phyloP scores from a whole-genome alignment of 163 green algal genomes.

The Scenedesmus sp. region DNA sequence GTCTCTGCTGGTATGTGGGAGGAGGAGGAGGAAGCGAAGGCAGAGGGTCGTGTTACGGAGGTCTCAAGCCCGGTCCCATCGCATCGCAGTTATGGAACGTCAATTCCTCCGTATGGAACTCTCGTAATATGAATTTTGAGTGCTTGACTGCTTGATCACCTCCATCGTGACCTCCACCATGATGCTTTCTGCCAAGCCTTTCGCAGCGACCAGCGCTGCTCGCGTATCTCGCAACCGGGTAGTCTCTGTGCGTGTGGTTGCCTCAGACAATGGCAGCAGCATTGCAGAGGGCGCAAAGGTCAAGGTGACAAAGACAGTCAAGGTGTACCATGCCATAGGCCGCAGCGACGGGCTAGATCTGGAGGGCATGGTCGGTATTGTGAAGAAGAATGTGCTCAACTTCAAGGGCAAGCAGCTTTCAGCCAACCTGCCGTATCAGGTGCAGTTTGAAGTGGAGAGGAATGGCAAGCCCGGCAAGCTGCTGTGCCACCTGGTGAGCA shows the following conservation, averaged over 20 bases:
- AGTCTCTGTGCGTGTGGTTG: background rate
- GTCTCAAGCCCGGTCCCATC: background rate
- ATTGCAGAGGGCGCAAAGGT: slow-evolving; percentile 63
- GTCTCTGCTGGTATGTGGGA: background rate
- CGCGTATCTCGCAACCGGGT: background rate
- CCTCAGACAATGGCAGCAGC: slow-evolving; percentile 19
- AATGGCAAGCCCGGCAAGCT: slow-evolving; percentile 37
- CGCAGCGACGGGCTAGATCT: slow-evolving; percentile 72
- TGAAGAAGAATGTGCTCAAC: slow-evolving; percentile 65
- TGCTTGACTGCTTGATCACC: background rate
- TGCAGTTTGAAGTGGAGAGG: slow-evolving; percentile 69
- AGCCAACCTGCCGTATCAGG: slow-evolving; percentile 73
- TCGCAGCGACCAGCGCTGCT: background rate
- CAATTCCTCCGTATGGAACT: background rate
- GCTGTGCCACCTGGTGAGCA: slow-evolving; percentile 36
- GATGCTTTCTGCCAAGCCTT: slow-evolving; percentile 11
- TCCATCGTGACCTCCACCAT: background rate
- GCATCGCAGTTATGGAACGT: background rate
- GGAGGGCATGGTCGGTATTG: slow-evolving; percentile 71
- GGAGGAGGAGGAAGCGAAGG: background rate
- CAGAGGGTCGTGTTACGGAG: background rate
- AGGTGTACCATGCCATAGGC: slow-evolving; percentile 75
- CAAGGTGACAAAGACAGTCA: slow-evolving; percentile 68
- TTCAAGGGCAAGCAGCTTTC: slow-evolving; percentile 77
- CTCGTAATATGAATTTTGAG: background rate